Evolutionary conservation across 176 grass and related monocot genomes (phyloP).

Genomic region (Neostapfia colusana): DNA sequence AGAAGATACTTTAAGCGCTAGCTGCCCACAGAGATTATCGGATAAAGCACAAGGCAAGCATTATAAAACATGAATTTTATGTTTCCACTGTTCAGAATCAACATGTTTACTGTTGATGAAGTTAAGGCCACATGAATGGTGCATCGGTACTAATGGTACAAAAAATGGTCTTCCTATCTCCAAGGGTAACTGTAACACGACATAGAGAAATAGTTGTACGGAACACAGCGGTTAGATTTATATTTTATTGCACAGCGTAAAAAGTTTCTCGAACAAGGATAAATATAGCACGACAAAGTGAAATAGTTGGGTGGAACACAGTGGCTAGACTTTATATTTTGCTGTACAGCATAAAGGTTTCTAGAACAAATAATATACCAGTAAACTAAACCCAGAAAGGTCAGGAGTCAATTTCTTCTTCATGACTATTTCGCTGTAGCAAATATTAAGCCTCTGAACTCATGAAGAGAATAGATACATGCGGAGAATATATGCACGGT

Average conservation of each 20-base stretch:
- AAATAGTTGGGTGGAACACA: no score
- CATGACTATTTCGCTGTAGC: neutral
- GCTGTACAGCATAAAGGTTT: no score
- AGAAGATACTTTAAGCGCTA: slow-evolving; percentile 9
- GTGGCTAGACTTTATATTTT: no score
- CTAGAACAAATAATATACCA: no score
- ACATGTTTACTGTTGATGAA: neutral
- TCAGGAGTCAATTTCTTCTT: neutral
- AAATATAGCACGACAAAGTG: no score
- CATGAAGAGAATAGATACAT: neutral
- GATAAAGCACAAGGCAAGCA: neutral
- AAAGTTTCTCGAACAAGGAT: no score
- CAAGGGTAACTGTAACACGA: no score
- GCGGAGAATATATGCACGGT: neutral
- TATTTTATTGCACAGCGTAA: neutral
- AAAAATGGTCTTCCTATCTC: no score
- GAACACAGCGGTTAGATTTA: neutral
- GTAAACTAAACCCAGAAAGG: neutral
- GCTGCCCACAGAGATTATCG: neutral
- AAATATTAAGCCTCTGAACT: neutral
- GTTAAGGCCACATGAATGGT: neutral
- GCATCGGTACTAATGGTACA: neutral
- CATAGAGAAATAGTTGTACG: neutral
- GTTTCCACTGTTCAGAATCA: neutral
- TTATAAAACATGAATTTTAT: neutral